Conservation (phyloP, 805 yeast genomes). For the Tetrapisispora fleetii region DNA sequence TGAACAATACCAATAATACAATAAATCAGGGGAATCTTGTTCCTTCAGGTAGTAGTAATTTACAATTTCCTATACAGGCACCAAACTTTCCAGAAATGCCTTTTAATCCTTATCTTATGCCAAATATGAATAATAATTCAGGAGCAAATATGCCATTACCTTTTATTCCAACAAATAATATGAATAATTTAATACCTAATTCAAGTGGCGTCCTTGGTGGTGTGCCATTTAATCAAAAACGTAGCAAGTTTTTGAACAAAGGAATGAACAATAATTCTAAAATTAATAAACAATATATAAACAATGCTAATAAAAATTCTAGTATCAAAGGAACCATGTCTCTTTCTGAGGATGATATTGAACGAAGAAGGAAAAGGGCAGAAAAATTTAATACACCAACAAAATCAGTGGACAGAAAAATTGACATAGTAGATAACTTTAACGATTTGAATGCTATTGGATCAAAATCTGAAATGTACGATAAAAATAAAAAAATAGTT, state of each 20-base stretch:
- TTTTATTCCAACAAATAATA: neutral
- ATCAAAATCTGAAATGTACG: conserved; percentile 24
- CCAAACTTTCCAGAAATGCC: neutral
- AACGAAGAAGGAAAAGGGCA: conserved; percentile 28
- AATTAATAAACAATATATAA: neutral
- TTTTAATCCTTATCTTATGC: neutral
- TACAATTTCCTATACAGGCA: neutral
- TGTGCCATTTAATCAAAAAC: neutral
- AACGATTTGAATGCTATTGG: conserved; percentile 24
- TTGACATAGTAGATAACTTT: conserved; percentile 15
- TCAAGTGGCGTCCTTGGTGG: neutral
- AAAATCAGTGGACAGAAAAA: neutral
- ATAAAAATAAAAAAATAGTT: conserved; percentile 34
- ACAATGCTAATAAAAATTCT: neutral
- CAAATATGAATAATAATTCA: conserved; percentile 1
- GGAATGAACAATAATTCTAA: neutral
- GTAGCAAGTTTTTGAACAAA: neutral
- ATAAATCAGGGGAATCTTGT: neutral
- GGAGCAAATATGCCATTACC: neutral
- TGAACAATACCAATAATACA: neutral
- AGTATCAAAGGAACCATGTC: neutral
- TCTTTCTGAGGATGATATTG: conserved; percentile 7
- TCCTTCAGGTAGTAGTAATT: neutral
- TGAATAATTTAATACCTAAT: neutral
- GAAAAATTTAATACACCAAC: conserved; percentile 25